Evolutionary conservation across 2,329 filamentous ascomycete genomes (phyloP).

Genomic region (Fusarium lyarnte): DNA sequence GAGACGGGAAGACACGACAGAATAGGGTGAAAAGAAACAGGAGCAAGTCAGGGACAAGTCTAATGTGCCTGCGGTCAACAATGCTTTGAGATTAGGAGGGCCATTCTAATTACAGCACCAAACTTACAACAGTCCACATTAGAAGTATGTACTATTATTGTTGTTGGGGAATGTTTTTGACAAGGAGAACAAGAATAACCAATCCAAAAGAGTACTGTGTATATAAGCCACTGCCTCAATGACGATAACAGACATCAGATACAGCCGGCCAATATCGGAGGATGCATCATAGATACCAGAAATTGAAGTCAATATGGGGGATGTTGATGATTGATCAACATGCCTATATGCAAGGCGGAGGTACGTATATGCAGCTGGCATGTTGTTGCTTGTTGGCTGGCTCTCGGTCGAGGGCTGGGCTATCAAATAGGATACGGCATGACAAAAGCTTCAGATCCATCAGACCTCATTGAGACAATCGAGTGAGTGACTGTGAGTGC

Average conservation of each 20-base stretch:
- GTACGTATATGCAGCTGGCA: constrained; percentile 20
- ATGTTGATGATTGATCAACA: constrained; percentile 1
- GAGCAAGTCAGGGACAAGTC: constrained; percentile 17
- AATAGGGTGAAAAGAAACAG: constrained; percentile 23
- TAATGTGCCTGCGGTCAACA: background rate
- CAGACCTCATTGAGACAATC: constrained; percentile 17
- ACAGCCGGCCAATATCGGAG: constrained; percentile 13
- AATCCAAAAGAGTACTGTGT: background rate
- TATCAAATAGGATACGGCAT: constrained; percentile 19
- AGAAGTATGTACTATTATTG: background rate
- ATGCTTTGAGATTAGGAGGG: background rate
- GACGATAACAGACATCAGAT: background rate
- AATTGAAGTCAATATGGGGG: background rate
- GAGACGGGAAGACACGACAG: constrained; percentile 20
- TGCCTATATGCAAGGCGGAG: background rate
- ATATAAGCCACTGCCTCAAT: background rate
- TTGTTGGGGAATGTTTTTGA: background rate
- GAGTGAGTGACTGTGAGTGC: constrained; percentile 15
- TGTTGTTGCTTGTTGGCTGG: constrained; percentile 31
- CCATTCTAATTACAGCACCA: background rate
- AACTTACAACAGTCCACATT: background rate
- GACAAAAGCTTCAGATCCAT: constrained; percentile 30
- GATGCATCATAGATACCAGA: constrained; percentile 10
- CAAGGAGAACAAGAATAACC: constrained; percentile 9
- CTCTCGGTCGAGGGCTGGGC: constrained; percentile 16